A percentile compares a stretch with the other conserved stretches of the same genome.
Evolutionary conservation across 768 basidiomycete genomes (phyloP).

Genomic region (Rhodotorula diobovata): DNA sequence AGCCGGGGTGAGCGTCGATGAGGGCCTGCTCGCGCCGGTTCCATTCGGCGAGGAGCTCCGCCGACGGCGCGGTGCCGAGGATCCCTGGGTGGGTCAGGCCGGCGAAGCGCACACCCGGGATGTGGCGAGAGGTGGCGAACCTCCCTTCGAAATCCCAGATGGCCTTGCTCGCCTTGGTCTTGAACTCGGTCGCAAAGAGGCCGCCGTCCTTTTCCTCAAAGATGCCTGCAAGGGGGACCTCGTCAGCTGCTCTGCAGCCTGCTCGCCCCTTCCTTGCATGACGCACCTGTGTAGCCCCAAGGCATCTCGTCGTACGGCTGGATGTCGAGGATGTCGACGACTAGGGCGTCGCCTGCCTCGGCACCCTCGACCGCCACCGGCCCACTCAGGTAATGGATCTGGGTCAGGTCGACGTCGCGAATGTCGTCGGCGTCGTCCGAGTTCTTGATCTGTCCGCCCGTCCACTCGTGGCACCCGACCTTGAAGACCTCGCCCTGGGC

Average conservation of each 20-base stretch:
- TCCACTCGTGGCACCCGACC: conserved; percentile 59
- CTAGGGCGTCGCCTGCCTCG: conserved; percentile 71
- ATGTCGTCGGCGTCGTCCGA: conserved; percentile 56
- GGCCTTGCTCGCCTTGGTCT: conserved; percentile 68
- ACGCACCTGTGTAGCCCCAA: conserved; percentile 65
- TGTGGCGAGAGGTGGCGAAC: conserved; percentile 59
- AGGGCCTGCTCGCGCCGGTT: conserved; percentile 65
- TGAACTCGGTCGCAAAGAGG: conserved; percentile 63
- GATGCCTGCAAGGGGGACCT: conserved; percentile 45
- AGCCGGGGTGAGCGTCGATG: conserved; percentile 55
- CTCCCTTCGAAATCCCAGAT: conserved; percentile 67
- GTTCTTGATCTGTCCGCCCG: conserved; percentile 56
- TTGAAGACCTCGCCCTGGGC: conserved; percentile 67
- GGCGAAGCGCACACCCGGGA: conserved; percentile 73
- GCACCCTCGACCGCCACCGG: conserved; percentile 70
- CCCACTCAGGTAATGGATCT: conserved; percentile 70
- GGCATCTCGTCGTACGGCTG: conserved; percentile 60
- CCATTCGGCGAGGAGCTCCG: conserved; percentile 68
- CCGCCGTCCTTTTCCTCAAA: conserved; percentile 71
- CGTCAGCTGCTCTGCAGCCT: no score
- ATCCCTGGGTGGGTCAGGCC: conserved; percentile 63
- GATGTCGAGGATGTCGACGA: conserved; percentile 71
- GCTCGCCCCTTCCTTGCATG: no score
- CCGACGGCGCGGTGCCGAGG: conserved; percentile 66
- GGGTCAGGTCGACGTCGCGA: conserved; percentile 60